Base-by-base conservation (phyloP, 108 stramenopile genomes). In the Nitzschia sp. region DNA sequence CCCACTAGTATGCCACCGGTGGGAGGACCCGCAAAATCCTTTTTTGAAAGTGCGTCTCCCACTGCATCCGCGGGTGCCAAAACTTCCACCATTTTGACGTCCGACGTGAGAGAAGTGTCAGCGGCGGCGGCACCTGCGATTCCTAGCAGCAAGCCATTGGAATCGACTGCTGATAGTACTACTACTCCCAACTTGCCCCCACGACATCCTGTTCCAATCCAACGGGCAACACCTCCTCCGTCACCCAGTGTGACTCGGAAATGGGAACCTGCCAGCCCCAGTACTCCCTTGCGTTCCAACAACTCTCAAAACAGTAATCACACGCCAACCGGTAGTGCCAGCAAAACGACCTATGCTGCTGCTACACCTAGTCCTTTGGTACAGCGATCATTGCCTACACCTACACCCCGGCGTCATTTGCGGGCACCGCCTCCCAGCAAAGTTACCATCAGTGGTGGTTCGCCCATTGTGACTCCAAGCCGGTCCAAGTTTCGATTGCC, bases 401-500 rank as follows among this genome's bases (percentile, higher is more conserved):
- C 60, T 3, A 6, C 35, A 4, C 3, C 34, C 2, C 64, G 64
- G 9, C 46, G 73, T 1, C 27, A 19, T 29, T 36, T 74, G 26
- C 73, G 65, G 25, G 58, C 30, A 24, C 73, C 73, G 17, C 72
- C 63, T 9, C 36, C 45, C 24, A 46, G n/a, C n/a, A n/a, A n/a
- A n/a, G n/a, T n/a, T n/a, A n/a, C n/a, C n/a, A n/a, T n/a, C n/a
- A n/a, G 35, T 9, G 19, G 48, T n/a, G 23, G 64, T 26, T 45
- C 66, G 19, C 30, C 67, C 0, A 25, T 46, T 5, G 21, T 33
- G 1, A 68, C 66, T 9, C 53, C 73, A 4, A 21, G 46, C 4
- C 23, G 67, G 18, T 33, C 74, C 36, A 67, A 66, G 30, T 75
- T 75, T 49, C 36, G 47, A 60, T 60, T 75, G n/a, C 74, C 74